phyloP scores from a whole-genome alignment of 2,329 filamentous ascomycete genomes.

The Fusarium succisae region DNA sequence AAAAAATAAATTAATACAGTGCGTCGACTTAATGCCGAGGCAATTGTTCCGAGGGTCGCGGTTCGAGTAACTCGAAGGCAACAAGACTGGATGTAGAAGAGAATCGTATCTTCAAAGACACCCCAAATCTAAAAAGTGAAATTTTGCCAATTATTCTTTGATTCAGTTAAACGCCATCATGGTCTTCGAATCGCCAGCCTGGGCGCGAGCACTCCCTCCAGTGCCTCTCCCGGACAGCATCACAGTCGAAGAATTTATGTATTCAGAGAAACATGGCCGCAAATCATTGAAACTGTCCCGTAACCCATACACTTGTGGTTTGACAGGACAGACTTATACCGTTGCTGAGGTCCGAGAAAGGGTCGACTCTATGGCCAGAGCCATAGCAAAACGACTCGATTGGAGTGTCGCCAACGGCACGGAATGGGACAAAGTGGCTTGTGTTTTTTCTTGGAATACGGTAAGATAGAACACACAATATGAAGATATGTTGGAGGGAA shows the following conservation, averaged over 20 bases:
- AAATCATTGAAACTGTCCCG: neutral
- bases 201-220: neutral
- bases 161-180: neutral
- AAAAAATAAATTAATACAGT: neutral
- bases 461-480: neutral
- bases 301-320: neutral
- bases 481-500: accelerated
- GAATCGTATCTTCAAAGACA: accelerated
- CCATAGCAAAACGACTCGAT: neutral
- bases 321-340: neutral
- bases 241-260: neutral
- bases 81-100: neutral
- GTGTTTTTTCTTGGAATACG: neutral
- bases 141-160: accelerated
- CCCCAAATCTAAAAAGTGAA: no score
- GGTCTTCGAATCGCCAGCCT: neutral
- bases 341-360: neutral
- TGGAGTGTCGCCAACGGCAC: neutral
- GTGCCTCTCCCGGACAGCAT: neutral
- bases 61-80: neutral
- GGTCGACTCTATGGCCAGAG: neutral
- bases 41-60: neutral
- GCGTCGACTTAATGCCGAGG: neutral
- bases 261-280: neutral
- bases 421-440: neutral